Conservation (phyloP, 106 monocot genomes). For the Narthecium ossifragum region DNA sequence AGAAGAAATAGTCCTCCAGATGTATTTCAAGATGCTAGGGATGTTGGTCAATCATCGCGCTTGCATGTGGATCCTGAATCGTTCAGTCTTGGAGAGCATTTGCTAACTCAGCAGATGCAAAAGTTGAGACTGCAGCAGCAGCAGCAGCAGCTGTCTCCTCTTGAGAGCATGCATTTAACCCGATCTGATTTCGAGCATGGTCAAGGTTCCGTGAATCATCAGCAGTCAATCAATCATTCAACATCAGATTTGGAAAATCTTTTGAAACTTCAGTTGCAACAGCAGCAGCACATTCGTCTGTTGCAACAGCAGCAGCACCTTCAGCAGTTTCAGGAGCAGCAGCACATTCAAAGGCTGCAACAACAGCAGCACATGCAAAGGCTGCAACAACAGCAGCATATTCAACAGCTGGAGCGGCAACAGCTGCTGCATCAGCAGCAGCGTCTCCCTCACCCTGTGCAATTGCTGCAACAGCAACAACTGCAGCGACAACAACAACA, state of each 20-base stretch:
- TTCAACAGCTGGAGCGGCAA: background rate
- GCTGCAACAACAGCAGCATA: background rate
- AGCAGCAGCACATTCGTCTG: constrained; percentile 24
- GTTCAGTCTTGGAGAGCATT: constrained; percentile 47
- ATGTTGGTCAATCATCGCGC: constrained; percentile 23
- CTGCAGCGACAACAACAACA: constrained; percentile 3
- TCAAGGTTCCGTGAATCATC: constrained; percentile 24
- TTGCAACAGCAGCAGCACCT: constrained; percentile 22
- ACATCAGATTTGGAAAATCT: constrained; percentile 44
- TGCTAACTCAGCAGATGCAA: constrained; percentile 58
- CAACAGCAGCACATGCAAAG: background rate
- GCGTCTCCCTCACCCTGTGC: background rate
- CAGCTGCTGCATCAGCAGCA: background rate
- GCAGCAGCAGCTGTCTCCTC: constrained; percentile 19
- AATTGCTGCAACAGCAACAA: background rate
- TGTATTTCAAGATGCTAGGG: constrained; percentile 32
- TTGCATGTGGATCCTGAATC: constrained; percentile 42
- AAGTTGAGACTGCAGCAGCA: constrained; percentile 50
- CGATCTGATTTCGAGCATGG: constrained; percentile 34
- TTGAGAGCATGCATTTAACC: constrained; percentile 35
- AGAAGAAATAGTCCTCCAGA: constrained; percentile 19
- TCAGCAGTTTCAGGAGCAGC: background rate
- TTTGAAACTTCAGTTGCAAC: constrained; percentile 40
- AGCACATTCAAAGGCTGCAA: background rate
- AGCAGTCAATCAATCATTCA: constrained; percentile 29